A percentile compares a stretch with the other conserved stretches of the same genome.
These are phyloP conservation scores for Fusarium sp. DNA, from an alignment of 2,329 filamentous ascomycete species.

Conservation along the genomic window DNA sequence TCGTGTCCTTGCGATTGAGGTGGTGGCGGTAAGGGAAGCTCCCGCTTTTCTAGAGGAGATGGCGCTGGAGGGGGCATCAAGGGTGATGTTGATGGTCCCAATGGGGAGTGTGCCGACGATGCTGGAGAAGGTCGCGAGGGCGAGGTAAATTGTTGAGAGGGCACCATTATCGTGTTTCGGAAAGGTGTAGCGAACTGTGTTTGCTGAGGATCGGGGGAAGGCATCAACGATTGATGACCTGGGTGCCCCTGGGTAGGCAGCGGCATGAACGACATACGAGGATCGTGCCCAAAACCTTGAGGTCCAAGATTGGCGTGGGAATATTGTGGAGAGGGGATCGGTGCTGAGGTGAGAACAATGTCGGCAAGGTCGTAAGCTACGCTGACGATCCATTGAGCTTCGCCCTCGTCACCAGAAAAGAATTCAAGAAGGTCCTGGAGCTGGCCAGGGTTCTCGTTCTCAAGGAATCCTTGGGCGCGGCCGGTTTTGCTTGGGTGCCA, in stretches of 20 bases:
- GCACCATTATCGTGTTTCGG: constrained; percentile 49
- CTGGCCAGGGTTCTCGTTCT: constrained; percentile 71
- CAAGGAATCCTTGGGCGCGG: constrained; percentile 66
- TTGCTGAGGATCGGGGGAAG: constrained; percentile 47
- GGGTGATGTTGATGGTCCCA: constrained; percentile 50
- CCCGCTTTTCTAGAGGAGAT: constrained; percentile 51
- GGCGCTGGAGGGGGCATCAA: constrained; percentile 46
- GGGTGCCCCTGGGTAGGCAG: constrained; percentile 48
- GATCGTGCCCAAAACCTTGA: constrained; percentile 45
- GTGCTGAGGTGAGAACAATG: constrained; percentile 54
- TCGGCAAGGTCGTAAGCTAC: constrained; percentile 69
- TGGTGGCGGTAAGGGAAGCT: constrained; percentile 49
- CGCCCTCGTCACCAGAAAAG: constrained; percentile 67
- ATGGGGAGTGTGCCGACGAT: constrained; percentile 48
- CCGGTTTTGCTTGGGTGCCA: constrained; percentile 70
- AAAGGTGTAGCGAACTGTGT: constrained; percentile 47
- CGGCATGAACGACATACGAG: constrained; percentile 48
- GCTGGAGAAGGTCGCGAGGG: constrained; percentile 48
- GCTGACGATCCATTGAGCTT: constrained; percentile 67
- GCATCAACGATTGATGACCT: constrained; percentile 46
- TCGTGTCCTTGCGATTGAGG: constrained; percentile 40
- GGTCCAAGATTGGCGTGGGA: constrained; percentile 45
- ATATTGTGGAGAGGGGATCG: constrained; percentile 48
- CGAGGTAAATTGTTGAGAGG: constrained; percentile 47
- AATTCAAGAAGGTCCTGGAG: constrained; percentile 74